phyloP scores from a whole-genome alignment of 495 filamentous ascomycete species.

The Penicillium tannophilum region DNA sequence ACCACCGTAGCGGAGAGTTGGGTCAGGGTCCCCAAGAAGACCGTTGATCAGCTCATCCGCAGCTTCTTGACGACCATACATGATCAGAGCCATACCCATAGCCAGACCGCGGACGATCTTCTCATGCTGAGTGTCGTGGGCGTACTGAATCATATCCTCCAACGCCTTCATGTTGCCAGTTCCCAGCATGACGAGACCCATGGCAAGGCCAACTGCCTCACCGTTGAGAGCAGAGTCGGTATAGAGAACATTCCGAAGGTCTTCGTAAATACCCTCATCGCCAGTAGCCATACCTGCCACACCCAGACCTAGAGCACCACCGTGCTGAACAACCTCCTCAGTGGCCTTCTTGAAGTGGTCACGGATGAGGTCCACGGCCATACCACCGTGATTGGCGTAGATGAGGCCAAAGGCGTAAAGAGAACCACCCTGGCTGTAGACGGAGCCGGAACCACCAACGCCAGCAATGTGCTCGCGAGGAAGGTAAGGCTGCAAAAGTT shows the following conservation, averaged over 20 bases:
- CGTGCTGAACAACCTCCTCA: conserved; percentile 96
- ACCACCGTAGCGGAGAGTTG: conserved; percentile 92
- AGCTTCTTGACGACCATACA: conserved; percentile 93
- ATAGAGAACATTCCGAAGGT: conserved; percentile 83
- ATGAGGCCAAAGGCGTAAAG: conserved; percentile 96
- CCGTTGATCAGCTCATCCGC: conserved; percentile 94
- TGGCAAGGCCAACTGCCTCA: conserved; percentile 91
- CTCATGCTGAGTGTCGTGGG: conserved; percentile 97
- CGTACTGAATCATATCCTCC: conserved; percentile 95
- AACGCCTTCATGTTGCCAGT: conserved; percentile 89
- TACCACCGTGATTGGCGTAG: conserved; percentile 94
- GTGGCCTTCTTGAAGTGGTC: conserved; percentile 82
- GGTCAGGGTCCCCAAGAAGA: conserved; percentile 90
- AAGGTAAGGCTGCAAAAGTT: conserved; percentile 92
- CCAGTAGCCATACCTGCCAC: conserved; percentile 98
- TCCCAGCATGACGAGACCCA: conserved; percentile 97
- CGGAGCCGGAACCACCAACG: conserved; percentile 70
- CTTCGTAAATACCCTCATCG: conserved; percentile 85
- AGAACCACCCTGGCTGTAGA: conserved; percentile 94
- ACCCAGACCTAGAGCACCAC: conserved; percentile 91
- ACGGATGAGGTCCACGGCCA: conserved; percentile 85
- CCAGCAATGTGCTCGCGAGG: conserved; percentile 66
- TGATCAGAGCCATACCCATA: conserved; percentile 96
- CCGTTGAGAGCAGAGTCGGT: conserved; percentile 94
- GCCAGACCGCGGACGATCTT: conserved; percentile 97